These are phyloP conservation scores for Exsudoporus frostii DNA, from an alignment of 768 basidiomycete genomes.

Conservation along the genomic window DNA sequence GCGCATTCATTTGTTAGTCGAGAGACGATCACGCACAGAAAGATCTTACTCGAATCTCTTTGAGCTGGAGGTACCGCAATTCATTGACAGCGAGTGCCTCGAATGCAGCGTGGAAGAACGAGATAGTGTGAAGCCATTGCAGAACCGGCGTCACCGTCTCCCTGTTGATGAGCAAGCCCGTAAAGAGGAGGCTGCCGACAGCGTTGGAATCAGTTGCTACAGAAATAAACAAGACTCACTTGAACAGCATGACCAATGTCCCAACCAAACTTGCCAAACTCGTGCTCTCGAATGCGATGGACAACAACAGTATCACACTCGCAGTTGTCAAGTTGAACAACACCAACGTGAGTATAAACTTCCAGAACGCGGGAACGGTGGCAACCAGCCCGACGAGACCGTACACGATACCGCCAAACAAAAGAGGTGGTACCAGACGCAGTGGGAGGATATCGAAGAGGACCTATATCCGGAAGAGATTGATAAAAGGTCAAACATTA, in stretches of 20 bases:
- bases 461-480: slow-evolving; percentile 45
- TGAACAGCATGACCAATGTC: slow-evolving; percentile 96
- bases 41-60: slow-evolving; percentile 75
- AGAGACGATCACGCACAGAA: not conserved
- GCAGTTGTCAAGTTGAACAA: slow-evolving; percentile 97
- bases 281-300: slow-evolving; percentile 82
- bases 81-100: slow-evolving; percentile 99
- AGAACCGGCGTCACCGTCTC: slow-evolving; percentile 71
- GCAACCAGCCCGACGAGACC: slow-evolving; percentile 93
- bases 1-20: slow-evolving; percentile 10
- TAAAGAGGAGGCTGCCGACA: slow-evolving; percentile 77
- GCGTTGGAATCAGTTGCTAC: slow-evolving; percentile 8
- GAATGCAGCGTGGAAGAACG: slow-evolving; percentile 99
- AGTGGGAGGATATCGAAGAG: slow-evolving; percentile 96
- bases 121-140: slow-evolving; percentile 85
- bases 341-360: slow-evolving; percentile 94
- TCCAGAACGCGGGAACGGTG: slow-evolving; percentile 90
- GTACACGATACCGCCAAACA: slow-evolving; percentile 96
- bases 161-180: slow-evolving; percentile 92
- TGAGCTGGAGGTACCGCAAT: slow-evolving; percentile 86
- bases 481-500: not conserved
- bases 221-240: slow-evolving; percentile 52
- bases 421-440: slow-evolving; percentile 89
- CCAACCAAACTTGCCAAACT: slow-evolving; percentile 93
- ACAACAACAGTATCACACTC: slow-evolving; percentile 85